Conservation (phyloP, 352 stramenopile species). For the Pythium biforme region DNA sequence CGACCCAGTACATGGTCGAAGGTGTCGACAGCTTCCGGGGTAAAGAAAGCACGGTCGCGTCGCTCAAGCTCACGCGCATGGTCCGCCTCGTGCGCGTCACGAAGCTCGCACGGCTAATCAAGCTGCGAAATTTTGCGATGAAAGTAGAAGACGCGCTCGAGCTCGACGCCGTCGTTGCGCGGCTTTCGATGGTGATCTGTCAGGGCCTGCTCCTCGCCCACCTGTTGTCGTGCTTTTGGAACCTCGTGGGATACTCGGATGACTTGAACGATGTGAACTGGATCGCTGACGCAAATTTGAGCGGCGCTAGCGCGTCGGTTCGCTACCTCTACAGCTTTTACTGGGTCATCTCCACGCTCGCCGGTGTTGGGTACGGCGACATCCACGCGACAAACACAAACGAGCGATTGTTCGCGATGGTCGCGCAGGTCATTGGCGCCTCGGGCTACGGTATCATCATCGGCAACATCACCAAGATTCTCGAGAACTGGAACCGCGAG, state of each 20-base stretch:
- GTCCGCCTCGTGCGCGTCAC: constrained; percentile 64
- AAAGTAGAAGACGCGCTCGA: constrained; percentile 72
- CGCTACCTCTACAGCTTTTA: constrained; percentile 85
- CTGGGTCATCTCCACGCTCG: constrained; percentile 80
- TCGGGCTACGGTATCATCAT: constrained; percentile 82
- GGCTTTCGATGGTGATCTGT: constrained; percentile 60
- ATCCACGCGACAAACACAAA: constrained; percentile 67
- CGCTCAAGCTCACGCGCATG: constrained; percentile 64
- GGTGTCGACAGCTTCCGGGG: constrained; percentile 7
- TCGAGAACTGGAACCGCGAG: constrained; percentile 78
- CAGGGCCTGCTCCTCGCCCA: constrained; percentile 73
- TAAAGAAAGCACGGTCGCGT: constrained; percentile 45
- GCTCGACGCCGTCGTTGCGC: constrained; percentile 59
- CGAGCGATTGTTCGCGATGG: constrained; percentile 71
- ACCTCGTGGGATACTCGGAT: constrained; percentile 53
- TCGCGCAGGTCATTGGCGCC: constrained; percentile 69
- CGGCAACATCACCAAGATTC: constrained; percentile 79
- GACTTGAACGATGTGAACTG: constrained; percentile 41
- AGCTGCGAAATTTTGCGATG: constrained; percentile 63
- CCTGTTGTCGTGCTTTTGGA: constrained; percentile 78
- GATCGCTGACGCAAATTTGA: constrained; percentile 36
- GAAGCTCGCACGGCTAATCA: constrained; percentile 70
- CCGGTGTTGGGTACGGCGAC: constrained; percentile 82
- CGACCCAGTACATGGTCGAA: constrained; percentile 51
- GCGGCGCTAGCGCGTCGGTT: constrained; percentile 26